Conservation (phyloP, 352 stramenopile species). For the Pilasporangium apinafurcum region DNA sequence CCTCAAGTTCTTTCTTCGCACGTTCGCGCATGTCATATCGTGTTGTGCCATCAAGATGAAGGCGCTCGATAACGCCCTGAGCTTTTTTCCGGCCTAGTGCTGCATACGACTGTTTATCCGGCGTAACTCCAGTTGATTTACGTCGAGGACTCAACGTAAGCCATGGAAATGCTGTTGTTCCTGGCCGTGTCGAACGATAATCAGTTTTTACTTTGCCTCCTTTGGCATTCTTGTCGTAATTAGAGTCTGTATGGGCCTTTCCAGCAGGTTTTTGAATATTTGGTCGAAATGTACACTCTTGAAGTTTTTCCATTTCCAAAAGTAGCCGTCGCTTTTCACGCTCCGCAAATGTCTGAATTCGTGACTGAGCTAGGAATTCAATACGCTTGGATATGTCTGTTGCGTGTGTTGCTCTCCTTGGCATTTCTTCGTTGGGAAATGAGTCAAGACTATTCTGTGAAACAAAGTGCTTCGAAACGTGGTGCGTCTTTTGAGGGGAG, state of each 20-base stretch:
- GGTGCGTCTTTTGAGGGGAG: no score
- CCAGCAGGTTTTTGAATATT: conserved; percentile 21
- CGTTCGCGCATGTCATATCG: conserved; percentile 54
- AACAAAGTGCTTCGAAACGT: no score
- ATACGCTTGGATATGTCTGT: conserved; percentile 15
- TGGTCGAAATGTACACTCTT: conserved; percentile 66
- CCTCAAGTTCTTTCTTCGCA: conserved; percentile 39
- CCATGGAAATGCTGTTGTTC: conserved; percentile 36
- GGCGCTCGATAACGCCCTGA: conserved; percentile 38
- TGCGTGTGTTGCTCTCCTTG: background rate
- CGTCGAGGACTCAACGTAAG: conserved; percentile 49
- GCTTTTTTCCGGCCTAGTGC: conserved; percentile 3
- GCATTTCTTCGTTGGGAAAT: no score
- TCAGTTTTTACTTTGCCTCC: background rate
- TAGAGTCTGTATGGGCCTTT: background rate
- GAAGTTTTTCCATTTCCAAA: conserved; percentile 48
- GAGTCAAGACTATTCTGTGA: no score
- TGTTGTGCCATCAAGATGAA: conserved; percentile 52
- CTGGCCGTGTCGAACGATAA: background rate
- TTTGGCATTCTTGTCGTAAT: background rate
- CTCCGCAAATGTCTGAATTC: conserved; percentile 47
- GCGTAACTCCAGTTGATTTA: conserved; percentile 4
- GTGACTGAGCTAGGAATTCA: conserved; percentile 41
- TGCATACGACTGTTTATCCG: conserved; percentile 1
- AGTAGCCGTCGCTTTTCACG: conserved; percentile 55